Percentiles rank a stretch among this genome's conserved stretches.
Conservation (phyloP, 352 stramenopile genomes). For the Phytophthora syringae region DNA sequence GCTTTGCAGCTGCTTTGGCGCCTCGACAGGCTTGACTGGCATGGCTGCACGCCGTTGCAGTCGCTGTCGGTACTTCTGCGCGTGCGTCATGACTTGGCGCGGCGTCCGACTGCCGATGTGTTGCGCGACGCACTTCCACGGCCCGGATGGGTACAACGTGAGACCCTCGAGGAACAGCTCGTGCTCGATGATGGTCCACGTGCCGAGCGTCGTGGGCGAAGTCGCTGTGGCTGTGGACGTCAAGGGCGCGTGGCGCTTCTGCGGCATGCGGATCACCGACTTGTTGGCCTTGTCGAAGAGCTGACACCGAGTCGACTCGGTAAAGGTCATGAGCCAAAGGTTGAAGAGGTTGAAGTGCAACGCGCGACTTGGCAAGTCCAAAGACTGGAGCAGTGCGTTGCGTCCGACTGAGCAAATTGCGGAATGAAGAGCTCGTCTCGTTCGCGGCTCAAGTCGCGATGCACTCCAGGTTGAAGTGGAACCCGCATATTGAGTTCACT, state of each 20-base stretch:
- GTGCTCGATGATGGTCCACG: conserved; percentile 34
- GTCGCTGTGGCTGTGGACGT: neutral
- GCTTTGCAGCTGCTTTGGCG: conserved; percentile 4
- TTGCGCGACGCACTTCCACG: conserved; percentile 53
- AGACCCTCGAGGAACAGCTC: conserved; percentile 33
- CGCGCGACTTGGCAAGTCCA: neutral
- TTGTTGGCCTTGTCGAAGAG: conserved; percentile 25
- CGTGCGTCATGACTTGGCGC: conserved; percentile 48
- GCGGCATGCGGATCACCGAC: conserved; percentile 30
- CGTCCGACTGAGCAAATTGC: conserved; percentile 31
- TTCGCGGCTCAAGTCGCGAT: conserved; percentile 22
- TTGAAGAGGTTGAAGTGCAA: neutral
- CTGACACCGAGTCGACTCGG: conserved; percentile 22
- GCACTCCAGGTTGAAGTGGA: conserved; percentile 17
- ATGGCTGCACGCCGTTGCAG: conserved; percentile 14
- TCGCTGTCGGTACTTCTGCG: conserved; percentile 42
- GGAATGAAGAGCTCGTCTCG: conserved; percentile 19
- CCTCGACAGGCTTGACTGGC: neutral
- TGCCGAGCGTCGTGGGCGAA: conserved; percentile 14
- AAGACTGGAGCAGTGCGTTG: conserved; percentile 29
- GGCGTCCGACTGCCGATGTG: conserved; percentile 39
- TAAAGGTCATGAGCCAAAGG: conserved; percentile 27
- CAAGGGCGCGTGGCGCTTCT: conserved; percentile 23
- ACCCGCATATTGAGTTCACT: conserved; percentile 21
- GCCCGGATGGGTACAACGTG: conserved; percentile 50